Percentiles rank a stretch among this genome's conserved stretches.
These are phyloP conservation scores for Nakaseomyces sp. DNA, from an alignment of 1,139 yeast species.

Conservation along the genomic window DNA sequence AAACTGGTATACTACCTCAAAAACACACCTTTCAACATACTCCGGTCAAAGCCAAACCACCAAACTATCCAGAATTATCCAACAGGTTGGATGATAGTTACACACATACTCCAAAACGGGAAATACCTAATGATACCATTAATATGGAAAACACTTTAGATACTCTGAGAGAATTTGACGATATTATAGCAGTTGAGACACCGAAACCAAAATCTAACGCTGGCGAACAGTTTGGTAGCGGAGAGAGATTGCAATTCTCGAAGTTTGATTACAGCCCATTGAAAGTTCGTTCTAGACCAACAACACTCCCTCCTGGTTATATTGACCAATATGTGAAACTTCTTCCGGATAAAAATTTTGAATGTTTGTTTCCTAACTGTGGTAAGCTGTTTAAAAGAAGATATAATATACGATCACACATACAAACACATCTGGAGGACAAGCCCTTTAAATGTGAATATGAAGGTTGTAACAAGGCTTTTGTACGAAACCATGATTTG, in stretches of 20 bases:
- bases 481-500: constrained; percentile 84
- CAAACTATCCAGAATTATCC: neutral
- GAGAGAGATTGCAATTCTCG: constrained; percentile 3
- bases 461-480: constrained; percentile 56
- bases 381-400: constrained; percentile 78
- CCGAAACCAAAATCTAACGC: constrained; percentile 1
- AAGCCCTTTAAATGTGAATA: constrained; percentile 69
- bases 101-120: neutral
- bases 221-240: neutral
- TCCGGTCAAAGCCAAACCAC: constrained; percentile 17
- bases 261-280: constrained; percentile 18
- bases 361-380: constrained; percentile 72
- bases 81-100: neutral
- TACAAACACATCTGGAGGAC: constrained; percentile 91
- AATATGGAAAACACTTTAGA: neutral
- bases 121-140: neutral
- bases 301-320: constrained; percentile 83
- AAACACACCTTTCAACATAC: constrained; percentile 29
- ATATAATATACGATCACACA: constrained; percentile 88
- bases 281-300: constrained; percentile 37
- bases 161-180: neutral
- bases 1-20: constrained; percentile 16
- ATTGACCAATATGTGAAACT: constrained; percentile 75
- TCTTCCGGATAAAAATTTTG: constrained; percentile 44
- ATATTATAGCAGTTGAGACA: neutral